Base-by-base conservation (phyloP, 805 yeast genomes). In the Candida mattraensis region DNA sequence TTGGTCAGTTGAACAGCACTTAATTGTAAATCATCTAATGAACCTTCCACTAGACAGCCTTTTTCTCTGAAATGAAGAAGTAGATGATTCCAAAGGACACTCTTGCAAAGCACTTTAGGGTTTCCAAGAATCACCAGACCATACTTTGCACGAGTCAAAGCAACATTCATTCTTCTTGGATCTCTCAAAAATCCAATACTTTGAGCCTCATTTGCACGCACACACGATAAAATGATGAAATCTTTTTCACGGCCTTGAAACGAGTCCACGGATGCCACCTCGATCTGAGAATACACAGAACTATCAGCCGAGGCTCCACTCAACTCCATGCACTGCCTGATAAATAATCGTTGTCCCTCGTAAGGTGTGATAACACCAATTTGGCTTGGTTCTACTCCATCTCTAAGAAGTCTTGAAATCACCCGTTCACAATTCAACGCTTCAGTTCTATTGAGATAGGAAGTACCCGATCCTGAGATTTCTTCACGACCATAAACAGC, bases 331-430 rank as follows among this genome's bases (percentile, higher is more conserved):
- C 84, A 84, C 53, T 82, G 88, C 7, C 78, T 73, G 33, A 89
- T 66, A 55, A 82, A 88, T 0, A 89, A 85, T 43, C 96, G 68
- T 63, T 89, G 97, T 21, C 96, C 97, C 58, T 87, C 95, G 60
- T 89, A 89, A 0, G 97, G 97, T 5, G 97, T 89, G 38, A 89
- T 81, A 24, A 89, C 83, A 57, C 97, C 97, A 54, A 89, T 89
- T 56, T 87, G 91, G 16, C 70, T 70, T 0, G 96, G 91, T 32
- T 68, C 60, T 9, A 89, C 75, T 13, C 95, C 96, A 45, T 84
- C 88, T 45, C 70, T 74, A 56, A 87, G 83, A 33, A 87, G 66
- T 42, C 73, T 67, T 0, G 91, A 78, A 28, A 89, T 78, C 18
- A 84, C 68, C 54, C 83, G 79, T 56, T 87, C 96, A 52, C 87